Percentiles rank a stretch among this genome's conserved stretches.
phyloP scores from a whole-genome alignment of 1,139 yeast species.

The Hemisphaericaspora subhashii region DNA sequence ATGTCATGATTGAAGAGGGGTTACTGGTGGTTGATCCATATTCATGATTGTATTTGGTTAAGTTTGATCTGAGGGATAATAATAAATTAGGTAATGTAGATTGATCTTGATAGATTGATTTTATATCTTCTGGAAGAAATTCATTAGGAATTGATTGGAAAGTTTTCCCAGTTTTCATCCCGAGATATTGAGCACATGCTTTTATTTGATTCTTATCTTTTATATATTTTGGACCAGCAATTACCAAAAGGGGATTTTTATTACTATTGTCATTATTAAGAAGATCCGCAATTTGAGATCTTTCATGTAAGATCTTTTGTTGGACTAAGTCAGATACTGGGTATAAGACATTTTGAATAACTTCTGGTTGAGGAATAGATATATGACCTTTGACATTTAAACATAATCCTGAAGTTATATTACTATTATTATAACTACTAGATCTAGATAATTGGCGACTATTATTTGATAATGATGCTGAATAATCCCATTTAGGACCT shows the following conservation, averaged over 20 bases:
- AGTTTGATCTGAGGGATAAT: conserved; percentile 32
- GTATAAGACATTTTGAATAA: conserved; percentile 40
- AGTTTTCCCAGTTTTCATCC: conserved; percentile 21
- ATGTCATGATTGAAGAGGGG: conserved; percentile 26
- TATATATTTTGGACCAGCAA: conserved; percentile 41
- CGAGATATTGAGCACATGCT: conserved; percentile 47
- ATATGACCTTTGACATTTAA: conserved; percentile 30
- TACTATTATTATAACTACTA: not conserved
- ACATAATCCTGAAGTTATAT: conserved; percentile 21
- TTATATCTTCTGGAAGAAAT: conserved; percentile 15
- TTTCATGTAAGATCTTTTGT: conserved; percentile 25
- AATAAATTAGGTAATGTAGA: conserved; percentile 13
- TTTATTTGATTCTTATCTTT: conserved; percentile 30
- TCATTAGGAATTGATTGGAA: conserved; percentile 6
- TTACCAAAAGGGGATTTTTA: conserved; percentile 29
- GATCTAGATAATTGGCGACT: conserved; percentile 2
- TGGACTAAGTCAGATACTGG: conserved; percentile 31
- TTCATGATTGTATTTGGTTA: conserved; percentile 26
- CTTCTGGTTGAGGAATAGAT: conserved; percentile 47
- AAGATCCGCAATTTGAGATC: conserved; percentile 17
- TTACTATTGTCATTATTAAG: conserved; percentile 13
- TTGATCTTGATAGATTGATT: conserved; percentile 14
- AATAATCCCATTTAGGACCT: conserved; percentile 5
- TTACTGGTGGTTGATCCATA: conserved; percentile 8
- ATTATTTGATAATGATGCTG: not conserved